phyloP scores from a whole-genome alignment of 1,284 basidiomycete genomes.

The Microbotryum intermedium region DNA sequence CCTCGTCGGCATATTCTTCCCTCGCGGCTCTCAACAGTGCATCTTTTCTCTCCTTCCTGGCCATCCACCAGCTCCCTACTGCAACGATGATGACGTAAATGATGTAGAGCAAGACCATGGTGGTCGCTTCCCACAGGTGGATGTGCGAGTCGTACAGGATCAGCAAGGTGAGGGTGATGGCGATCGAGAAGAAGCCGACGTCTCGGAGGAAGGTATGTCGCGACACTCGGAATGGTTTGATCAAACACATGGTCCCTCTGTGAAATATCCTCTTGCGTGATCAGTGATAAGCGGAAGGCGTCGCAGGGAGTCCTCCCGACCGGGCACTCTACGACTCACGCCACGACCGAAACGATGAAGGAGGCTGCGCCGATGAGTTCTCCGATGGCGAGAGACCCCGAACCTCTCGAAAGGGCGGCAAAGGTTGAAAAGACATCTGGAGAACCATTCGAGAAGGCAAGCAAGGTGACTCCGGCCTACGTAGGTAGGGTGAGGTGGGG shows the following conservation, averaged over 20 bases:
- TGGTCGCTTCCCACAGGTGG: slow-evolving; percentile 60
- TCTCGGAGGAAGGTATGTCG: slow-evolving; percentile 78
- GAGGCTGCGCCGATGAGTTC: slow-evolving; percentile 90
- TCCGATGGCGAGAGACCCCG: slow-evolving; percentile 83
- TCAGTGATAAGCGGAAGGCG: not conserved
- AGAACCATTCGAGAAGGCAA: slow-evolving; percentile 88
- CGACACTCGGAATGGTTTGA: slow-evolving; percentile 81
- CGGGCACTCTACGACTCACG: slow-evolving; percentile 12
- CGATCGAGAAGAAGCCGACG: slow-evolving; percentile 80
- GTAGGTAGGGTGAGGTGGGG: not conserved
- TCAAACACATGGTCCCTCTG: slow-evolving; percentile 86
- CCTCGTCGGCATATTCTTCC: slow-evolving; percentile 21
- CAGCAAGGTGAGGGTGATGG: slow-evolving; percentile 61
- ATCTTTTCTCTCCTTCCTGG: slow-evolving; percentile 47
- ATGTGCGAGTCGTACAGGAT: slow-evolving; percentile 75
- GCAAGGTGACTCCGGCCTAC: slow-evolving; percentile 70
- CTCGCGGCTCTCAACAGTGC: slow-evolving; percentile 17
- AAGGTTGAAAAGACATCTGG: slow-evolving; percentile 93
- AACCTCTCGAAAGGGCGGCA: slow-evolving; percentile 75
- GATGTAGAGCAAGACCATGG: slow-evolving; percentile 67
- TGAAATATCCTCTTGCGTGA: not conserved
- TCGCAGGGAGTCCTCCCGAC: no score
- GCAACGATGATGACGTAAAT: slow-evolving; percentile 72
- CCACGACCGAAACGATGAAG: slow-evolving; percentile 92
- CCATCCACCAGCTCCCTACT: slow-evolving; percentile 62